These are phyloP conservation scores for Arachis stenosperma DNA, from an alignment of 306 rosid genomes.

Conservation along the genomic window DNA sequence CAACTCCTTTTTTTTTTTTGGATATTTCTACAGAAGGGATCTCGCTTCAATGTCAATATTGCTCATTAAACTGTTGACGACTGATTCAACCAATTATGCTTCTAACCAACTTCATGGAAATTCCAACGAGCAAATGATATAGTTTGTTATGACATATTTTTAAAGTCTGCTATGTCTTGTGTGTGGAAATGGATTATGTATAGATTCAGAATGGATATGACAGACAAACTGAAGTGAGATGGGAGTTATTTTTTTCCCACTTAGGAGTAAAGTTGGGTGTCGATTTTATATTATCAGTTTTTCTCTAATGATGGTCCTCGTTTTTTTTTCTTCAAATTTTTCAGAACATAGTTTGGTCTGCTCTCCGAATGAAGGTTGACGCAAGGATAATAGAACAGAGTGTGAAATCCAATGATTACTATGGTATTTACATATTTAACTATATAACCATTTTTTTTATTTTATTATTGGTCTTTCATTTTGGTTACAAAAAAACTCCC, in stretches of 20 bases:
- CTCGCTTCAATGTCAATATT: not conserved
- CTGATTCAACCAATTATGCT: not conserved
- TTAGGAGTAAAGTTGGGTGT: conserved; percentile 13
- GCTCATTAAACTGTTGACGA: conserved; percentile 10
- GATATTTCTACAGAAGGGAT: conserved; percentile 5
- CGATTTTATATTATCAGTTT: conserved; percentile 9
- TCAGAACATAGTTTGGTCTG: conserved; percentile 61
- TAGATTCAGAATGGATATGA: not conserved
- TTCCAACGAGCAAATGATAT: not conserved
- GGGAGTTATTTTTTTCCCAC: conserved; percentile 5
- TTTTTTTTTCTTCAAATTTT: conserved; percentile 21
- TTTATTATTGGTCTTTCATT: conserved; percentile 16
- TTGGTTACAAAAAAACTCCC: not conserved
- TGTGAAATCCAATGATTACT: conserved; percentile 37
- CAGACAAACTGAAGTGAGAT: not conserved
- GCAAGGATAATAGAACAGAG: conserved; percentile 56
- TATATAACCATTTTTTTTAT: conserved; percentile 9
- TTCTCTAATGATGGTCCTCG: conserved; percentile 1
- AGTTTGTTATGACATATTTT: not conserved
- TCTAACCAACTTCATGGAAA: conserved; percentile 5
- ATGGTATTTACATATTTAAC: conserved; percentile 45
- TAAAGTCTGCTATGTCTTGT: conserved; percentile 6
- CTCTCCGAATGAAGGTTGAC: conserved; percentile 48
- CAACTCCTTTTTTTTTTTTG: conserved; percentile 17
- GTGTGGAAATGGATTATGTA: conserved; percentile 10